Conservation (phyloP, 768 basidiomycete species). For the Mycena filopes region DNA sequence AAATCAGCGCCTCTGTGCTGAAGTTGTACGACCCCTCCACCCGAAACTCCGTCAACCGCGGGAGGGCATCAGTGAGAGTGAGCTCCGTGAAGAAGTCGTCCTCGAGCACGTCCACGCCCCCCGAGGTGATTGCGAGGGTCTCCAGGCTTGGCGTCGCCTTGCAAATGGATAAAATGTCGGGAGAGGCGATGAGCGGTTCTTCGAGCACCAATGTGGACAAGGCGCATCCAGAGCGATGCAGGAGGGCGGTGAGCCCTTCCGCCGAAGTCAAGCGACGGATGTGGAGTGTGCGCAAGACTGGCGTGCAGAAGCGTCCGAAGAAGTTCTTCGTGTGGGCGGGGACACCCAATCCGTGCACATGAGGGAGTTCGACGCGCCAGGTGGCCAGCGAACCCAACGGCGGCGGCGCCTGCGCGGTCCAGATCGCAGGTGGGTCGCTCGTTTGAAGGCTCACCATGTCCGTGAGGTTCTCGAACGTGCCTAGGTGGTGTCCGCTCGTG, state of each 20-base stretch:
- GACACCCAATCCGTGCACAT: not conserved
- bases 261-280: not conserved
- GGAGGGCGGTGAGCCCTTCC: not conserved
- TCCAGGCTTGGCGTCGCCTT: not conserved
- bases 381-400: not conserved
- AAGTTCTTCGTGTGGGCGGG: not conserved
- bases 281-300: not conserved
- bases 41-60: not conserved
- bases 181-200: not conserved
- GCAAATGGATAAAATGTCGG: not conserved
- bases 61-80: not conserved
- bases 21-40: not conserved
- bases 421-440: not conserved
- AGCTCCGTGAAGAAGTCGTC: not conserved
- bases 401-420: not conserved
- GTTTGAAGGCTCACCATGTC: not conserved
- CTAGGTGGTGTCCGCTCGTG: constrained; percentile 3
- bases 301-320: not conserved
- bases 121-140: not conserved
- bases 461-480: not conserved
- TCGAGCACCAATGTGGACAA: not conserved
- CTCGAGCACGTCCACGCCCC: not conserved
- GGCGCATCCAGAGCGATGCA: not conserved
- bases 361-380: not conserved
- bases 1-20: not conserved